Conservation (phyloP, 352 stramenopile genomes). For the Phytopythium sindhum region DNA sequence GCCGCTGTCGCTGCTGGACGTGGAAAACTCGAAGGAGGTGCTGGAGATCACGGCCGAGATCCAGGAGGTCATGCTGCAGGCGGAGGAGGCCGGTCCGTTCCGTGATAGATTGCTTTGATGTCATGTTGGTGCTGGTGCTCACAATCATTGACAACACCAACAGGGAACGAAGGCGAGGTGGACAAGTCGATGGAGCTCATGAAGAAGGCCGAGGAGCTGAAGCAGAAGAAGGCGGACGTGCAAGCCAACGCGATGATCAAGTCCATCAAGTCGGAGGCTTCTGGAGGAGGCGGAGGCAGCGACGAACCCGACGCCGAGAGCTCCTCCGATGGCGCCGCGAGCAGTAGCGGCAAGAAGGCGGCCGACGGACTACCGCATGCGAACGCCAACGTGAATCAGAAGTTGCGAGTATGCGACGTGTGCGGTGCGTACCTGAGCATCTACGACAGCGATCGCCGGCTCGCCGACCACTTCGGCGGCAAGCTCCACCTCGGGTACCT, state of each 20-base stretch:
- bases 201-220: constrained; percentile 62
- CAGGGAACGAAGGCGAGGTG: constrained; percentile 51
- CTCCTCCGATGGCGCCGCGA: not conserved
- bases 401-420: constrained; percentile 89
- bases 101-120: too few relatives aligned
- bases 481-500: constrained; percentile 91
- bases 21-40: constrained; percentile 61
- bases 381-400: constrained; percentile 66
- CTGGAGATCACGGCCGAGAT: constrained; percentile 73
- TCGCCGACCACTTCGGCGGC: constrained; percentile 89
- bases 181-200: constrained; percentile 58
- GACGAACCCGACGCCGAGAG: not conserved
- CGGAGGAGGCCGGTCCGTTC: constrained; percentile 39
- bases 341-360: constrained; percentile 2
- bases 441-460: constrained; percentile 87
- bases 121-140: not conserved
- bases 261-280: constrained; percentile 27
- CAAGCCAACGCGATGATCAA: constrained; percentile 42
- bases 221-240: constrained; percentile 42
- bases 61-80: constrained; percentile 53
- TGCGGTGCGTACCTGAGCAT: constrained; percentile 91
- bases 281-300: not conserved
- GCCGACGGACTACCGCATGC: constrained; percentile 3
- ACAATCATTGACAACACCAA: not conserved
- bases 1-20: constrained; percentile 42